Percentiles rank a stretch among this genome's conserved stretches.
Conservation (phyloP, 208 protist species). For the Crithidia thermophila region DNA sequence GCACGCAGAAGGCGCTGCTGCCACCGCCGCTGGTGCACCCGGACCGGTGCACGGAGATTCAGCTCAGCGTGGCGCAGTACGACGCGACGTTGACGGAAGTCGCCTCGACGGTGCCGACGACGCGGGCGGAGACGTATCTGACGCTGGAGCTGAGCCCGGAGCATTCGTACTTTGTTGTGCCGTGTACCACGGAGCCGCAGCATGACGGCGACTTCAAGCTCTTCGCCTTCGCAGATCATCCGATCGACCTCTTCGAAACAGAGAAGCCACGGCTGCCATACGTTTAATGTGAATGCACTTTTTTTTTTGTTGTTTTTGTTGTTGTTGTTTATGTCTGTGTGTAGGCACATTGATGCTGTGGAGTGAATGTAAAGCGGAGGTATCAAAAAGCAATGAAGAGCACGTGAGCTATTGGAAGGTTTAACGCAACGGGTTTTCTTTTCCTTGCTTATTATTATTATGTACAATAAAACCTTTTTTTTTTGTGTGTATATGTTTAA, state of each 20-base stretch:
- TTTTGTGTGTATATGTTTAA: no score
- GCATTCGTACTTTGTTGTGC: slow-evolving; percentile 79
- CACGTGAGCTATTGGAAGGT: no score
- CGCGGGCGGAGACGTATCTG: slow-evolving; percentile 59
- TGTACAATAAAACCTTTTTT: no score
- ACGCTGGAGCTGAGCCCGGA: slow-evolving; percentile 47
- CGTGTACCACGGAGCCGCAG: slow-evolving; percentile 68
- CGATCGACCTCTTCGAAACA: slow-evolving; percentile 62
- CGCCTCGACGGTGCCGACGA: slow-evolving; percentile 34
- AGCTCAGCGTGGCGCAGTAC: slow-evolving; percentile 76
- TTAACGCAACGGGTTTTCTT: no score
- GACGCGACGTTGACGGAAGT: slow-evolving; percentile 69
- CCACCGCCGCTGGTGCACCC: slow-evolving; percentile 70
- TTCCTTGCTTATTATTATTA: no score
- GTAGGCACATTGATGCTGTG: no score
- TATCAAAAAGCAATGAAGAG: no score
- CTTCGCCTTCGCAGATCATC: slow-evolving; percentile 78
- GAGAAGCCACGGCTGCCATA: slow-evolving; percentile 69
- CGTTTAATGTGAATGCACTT: slow-evolving; percentile 43
- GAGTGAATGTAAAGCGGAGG: no score
- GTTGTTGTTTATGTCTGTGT: no score
- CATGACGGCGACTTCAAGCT: slow-evolving; percentile 88
- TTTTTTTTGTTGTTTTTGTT: background rate
- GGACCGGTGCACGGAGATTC: slow-evolving; percentile 69
- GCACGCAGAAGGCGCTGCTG: slow-evolving; percentile 66